phyloP scores from a whole-genome alignment of 306 rosid species.

The Cercis canadensis region DNA sequence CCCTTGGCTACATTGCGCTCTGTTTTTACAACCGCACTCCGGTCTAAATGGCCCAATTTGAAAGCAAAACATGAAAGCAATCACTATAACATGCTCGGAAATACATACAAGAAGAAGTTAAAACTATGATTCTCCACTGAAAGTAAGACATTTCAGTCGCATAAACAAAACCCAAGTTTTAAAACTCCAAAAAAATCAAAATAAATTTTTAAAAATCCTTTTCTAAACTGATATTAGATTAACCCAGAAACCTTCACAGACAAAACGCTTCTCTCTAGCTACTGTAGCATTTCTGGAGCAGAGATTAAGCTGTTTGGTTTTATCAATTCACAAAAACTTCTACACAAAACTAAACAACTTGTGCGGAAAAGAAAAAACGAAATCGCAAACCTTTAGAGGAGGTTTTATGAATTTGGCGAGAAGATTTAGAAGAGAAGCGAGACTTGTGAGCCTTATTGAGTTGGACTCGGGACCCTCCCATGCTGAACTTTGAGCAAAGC shows the following conservation, averaged over 20 bases:
- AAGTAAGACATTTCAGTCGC: neutral
- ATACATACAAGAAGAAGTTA: neutral
- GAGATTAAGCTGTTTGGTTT: neutral
- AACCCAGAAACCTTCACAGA: too few species aligned
- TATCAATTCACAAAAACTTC: neutral
- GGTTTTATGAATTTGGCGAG: conserved; percentile 73
- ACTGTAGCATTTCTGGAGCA: too few species aligned
- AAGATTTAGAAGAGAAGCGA: conserved; percentile 77
- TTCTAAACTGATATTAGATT: too few species aligned
- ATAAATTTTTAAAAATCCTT: neutral
- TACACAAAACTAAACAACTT: neutral
- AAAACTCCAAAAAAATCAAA: neutral
- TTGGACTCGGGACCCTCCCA: conserved; percentile 73
- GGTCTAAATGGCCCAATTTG: conserved; percentile 50
- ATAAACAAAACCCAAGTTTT: neutral
- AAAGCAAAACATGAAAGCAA: conserved; percentile 10
- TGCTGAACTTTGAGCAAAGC: conserved; percentile 13
- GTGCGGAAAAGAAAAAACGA: neutral
- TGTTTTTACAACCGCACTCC: conserved; percentile 49
- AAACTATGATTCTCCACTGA: neutral
- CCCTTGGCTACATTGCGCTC: conserved; percentile 70
- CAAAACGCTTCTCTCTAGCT: too few species aligned
- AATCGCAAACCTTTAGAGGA: conserved; percentile 51
- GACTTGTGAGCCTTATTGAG: conserved; percentile 78
- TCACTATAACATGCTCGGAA: neutral